These are phyloP conservation scores for Talaromyces verruculosus DNA, from an alignment of 2,329 filamentous ascomycete genomes.

Conservation along the genomic window DNA sequence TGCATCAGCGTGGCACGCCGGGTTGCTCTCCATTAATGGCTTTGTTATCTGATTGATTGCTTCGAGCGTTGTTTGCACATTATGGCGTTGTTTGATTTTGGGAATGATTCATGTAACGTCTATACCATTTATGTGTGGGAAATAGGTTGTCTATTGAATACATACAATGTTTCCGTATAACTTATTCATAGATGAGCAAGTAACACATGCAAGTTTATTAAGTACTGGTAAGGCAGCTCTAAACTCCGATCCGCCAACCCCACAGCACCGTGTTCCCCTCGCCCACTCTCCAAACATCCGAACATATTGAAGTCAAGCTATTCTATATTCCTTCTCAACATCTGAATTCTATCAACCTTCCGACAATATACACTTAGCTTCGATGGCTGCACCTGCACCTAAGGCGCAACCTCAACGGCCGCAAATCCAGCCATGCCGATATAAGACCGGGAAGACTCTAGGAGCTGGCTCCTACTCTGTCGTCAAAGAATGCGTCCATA, in stretches of 20 bases:
- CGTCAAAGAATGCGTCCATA: constrained; percentile 98
- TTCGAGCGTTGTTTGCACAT: constrained; percentile 4
- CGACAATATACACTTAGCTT: neutral
- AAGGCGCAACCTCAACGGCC: constrained; percentile 41
- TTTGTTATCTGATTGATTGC: constrained; percentile 6
- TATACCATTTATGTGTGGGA: constrained; percentile 9
- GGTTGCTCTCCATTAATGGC: neutral
- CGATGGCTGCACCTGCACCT: constrained; percentile 18
- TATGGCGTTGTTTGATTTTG: neutral
- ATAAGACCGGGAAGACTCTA: constrained; percentile 97
- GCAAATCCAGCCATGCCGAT: constrained; percentile 89
- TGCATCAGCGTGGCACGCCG: neutral
- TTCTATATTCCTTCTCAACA: neutral
- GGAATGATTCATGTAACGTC: constrained; percentile 1
- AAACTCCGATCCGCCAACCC: constrained; percentile 5
- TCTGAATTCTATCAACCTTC: neutral
- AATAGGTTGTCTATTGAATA: neutral
- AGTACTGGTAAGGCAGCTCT: neutral
- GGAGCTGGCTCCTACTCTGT: constrained; percentile 97
- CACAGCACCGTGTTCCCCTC: constrained; percentile 1
- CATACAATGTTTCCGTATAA: neutral
- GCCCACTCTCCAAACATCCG: neutral
- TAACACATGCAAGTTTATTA: no score
- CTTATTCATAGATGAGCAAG: no score
- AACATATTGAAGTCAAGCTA: neutral